A percentile compares a stretch with the other conserved stretches of the same genome.
These are phyloP conservation scores for Venturia effusa DNA, from an alignment of 2,329 filamentous ascomycete species.

Conservation along the genomic window DNA sequence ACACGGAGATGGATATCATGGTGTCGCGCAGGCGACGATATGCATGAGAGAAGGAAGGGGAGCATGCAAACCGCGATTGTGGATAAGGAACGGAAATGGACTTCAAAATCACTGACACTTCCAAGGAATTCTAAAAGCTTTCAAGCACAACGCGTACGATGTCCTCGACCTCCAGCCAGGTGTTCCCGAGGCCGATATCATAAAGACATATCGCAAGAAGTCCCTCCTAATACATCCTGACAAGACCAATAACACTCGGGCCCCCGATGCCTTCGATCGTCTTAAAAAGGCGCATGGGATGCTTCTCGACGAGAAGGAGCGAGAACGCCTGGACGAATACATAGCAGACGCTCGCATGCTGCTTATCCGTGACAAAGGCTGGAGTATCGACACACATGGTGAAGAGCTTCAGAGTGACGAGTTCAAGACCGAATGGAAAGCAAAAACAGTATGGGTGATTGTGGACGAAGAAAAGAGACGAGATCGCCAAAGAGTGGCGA, in stretches of 20 bases:
- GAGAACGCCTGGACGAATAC: slow-evolving; percentile 77
- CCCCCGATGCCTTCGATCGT: slow-evolving; percentile 92
- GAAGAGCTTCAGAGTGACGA: slow-evolving; percentile 75
- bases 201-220: slow-evolving; percentile 85
- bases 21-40: not conserved
- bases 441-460: slow-evolving; percentile 81
- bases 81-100: not conserved
- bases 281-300: slow-evolving; percentile 89
- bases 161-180: slow-evolving; percentile 93
- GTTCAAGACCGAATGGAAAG: slow-evolving; percentile 77
- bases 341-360: slow-evolving; percentile 95
- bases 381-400: slow-evolving; percentile 62
- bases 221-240: slow-evolving; percentile 98
- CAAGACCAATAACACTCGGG: slow-evolving; percentile 83
- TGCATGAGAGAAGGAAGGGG: not conserved
- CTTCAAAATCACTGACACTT: not conserved
- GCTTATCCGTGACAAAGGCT: slow-evolving; percentile 87
- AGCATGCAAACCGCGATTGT: not conserved
- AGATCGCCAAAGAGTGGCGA: slow-evolving; percentile 76
- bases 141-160: slow-evolving; percentile 76
- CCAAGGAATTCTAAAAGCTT: slow-evolving; percentile 68
- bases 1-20: not conserved
- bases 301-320: slow-evolving; percentile 89
- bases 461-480: slow-evolving; percentile 85
- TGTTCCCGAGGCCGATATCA: slow-evolving; percentile 93